Percentiles rank a stretch among this genome's conserved stretches.
Conservation (phyloP, 2,329 filamentous ascomycete genomes). For the Aspergillus sp. region DNA sequence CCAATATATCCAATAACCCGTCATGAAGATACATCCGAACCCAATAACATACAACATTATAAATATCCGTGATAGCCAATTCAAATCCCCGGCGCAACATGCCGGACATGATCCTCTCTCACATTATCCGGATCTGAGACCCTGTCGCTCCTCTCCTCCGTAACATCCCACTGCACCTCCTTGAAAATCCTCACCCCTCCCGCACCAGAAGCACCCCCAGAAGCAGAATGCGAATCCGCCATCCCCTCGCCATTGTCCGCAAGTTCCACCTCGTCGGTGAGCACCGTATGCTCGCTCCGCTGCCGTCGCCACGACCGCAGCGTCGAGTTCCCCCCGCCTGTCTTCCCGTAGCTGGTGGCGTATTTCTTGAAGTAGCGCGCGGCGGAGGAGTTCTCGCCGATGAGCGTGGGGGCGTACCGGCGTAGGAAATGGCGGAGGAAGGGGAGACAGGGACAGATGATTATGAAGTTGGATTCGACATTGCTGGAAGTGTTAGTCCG, state of each 20-base stretch:
- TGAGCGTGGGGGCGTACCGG: conserved; percentile 16
- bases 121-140: neutral
- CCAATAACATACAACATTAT: too few species aligned
- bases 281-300: conserved; percentile 1
- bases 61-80: too few species aligned
- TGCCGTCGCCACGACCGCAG: conserved; percentile 13
- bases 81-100: neutral
- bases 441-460: conserved; percentile 26
- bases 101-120: neutral
- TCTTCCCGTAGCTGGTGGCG: neutral
- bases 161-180: conserved; percentile 20
- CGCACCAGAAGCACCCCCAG: too few species aligned
- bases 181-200: conserved; percentile 16
- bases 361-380: conserved; percentile 13
- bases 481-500: conserved; percentile 11
- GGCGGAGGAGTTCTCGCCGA: conserved; percentile 10
- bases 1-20: too few species aligned
- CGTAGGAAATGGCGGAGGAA: conserved; percentile 26
- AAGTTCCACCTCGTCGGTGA: conserved; percentile 20
- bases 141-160: conserved; percentile 9
- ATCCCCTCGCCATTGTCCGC: conserved; percentile 16
- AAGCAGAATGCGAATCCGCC: too few species aligned
- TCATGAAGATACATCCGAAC: too few species aligned
- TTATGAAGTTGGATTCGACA: conserved; percentile 27
- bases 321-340: neutral